Conservation (phyloP, 179 eudicot genomes). For the Silene coronaria region DNA sequence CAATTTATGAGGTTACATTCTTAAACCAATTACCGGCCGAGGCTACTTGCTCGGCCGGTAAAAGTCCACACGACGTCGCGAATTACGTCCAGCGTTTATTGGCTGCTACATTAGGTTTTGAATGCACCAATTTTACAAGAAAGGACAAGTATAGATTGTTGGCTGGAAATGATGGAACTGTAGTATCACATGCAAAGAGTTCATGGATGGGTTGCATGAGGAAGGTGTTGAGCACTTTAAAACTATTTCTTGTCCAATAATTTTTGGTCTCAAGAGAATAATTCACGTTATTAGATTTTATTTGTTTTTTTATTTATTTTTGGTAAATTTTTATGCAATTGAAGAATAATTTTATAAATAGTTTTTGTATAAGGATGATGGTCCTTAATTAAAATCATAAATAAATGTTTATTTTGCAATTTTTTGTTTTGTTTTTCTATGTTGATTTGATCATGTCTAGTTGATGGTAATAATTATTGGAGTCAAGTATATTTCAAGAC, state of each 20-base stretch:
- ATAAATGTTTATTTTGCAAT: background rate
- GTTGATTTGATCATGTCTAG: too few species aligned
- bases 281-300: background rate
- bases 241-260: constrained; percentile 42
- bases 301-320: background rate
- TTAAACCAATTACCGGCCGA: constrained; percentile 75
- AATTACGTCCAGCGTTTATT: constrained; percentile 79
- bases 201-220: constrained; percentile 27
- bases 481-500: too few species aligned
- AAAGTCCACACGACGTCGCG: constrained; percentile 85
- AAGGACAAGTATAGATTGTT: constrained; percentile 82
- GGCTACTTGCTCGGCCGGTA: constrained; percentile 86
- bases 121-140: constrained; percentile 79
- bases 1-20: constrained; percentile 83
- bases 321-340: constrained; percentile 13
- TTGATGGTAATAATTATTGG: too few species aligned
- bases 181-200: constrained; percentile 35
- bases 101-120: constrained; percentile 83
- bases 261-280: too few species aligned
- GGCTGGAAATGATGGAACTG: constrained; percentile 74
- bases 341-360: background rate
- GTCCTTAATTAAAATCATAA: background rate
- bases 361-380: constrained; percentile 5
- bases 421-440: background rate
- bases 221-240: constrained; percentile 43